Evolutionary conservation across 176 grass and related monocot species (phyloP).

Genomic region (Triticum timopheevii): DNA sequence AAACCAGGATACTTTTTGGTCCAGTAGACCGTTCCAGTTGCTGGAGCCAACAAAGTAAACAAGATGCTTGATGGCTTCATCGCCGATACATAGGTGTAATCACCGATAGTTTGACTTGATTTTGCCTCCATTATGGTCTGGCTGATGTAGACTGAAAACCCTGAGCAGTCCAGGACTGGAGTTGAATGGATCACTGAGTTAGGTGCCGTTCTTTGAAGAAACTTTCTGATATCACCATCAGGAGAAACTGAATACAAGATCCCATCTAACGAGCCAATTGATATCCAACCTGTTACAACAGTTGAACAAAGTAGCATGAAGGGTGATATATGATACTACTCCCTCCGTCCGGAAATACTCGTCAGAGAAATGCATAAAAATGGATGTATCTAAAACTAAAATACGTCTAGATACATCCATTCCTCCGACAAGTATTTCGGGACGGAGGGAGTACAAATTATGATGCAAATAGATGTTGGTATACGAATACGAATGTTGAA

Average conservation of each 20-base stretch:
- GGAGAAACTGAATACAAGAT: constrained; percentile 72
- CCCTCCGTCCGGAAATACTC: too few species aligned
- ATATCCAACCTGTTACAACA: constrained; percentile 74
- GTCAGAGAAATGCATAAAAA: too few species aligned
- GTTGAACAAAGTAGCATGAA: constrained; percentile 17
- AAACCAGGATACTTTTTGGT: constrained; percentile 62
- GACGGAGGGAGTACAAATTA: background rate
- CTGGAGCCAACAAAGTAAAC: constrained; percentile 65
- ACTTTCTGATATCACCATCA: constrained; percentile 55
- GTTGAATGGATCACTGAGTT: constrained; percentile 59
- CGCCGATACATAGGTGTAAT: constrained; percentile 57
- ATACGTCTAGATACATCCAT: too few species aligned
- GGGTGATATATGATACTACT: background rate
- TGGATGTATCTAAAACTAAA: too few species aligned
- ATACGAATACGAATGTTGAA: constrained; percentile 27
- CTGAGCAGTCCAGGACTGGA: constrained; percentile 73
- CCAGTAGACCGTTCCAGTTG: constrained; percentile 85
- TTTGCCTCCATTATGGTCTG: constrained; percentile 65
- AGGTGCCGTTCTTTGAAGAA: constrained; percentile 48
- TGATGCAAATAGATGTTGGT: background rate
- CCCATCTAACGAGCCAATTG: constrained; percentile 84
- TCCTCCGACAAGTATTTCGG: too few species aligned
- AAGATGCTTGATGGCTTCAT: constrained; percentile 46
- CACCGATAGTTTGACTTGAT: constrained; percentile 39
- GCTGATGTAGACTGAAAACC: constrained; percentile 60